Conservation (phyloP, 31 red algal genomes). For the Porphyra umbilicalis region DNA sequence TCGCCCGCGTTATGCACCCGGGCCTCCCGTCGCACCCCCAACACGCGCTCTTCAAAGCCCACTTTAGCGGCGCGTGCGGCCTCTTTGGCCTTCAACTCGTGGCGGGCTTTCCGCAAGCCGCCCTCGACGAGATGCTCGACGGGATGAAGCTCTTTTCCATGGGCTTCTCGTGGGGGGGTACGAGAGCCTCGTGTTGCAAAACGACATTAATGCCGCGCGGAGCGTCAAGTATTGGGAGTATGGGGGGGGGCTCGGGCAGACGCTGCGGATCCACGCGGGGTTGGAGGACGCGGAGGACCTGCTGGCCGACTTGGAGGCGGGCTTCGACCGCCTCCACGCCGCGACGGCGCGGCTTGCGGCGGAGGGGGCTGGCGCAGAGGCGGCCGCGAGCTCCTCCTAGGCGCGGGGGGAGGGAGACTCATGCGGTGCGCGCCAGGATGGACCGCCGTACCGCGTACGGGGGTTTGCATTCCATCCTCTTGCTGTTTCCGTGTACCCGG, state of each 20-base stretch:
- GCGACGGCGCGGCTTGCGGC: not conserved
- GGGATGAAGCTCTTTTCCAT: conserved; percentile 68
- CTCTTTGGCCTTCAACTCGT: conserved; percentile 81
- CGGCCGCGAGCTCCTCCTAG: no score
- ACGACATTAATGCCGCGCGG: conserved; percentile 65
- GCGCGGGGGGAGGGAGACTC: no score
- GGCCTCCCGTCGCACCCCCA: conserved; percentile 73
- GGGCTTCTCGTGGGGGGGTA: conserved; percentile 94
- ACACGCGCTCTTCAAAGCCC: conserved; percentile 69
- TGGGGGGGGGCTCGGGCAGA: conserved; percentile 69
- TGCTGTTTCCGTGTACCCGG: no score
- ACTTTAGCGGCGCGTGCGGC: conserved; percentile 78
- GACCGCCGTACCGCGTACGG: no score
- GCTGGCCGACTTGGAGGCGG: conserved; percentile 67
- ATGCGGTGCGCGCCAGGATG: no score
- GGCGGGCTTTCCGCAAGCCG: conserved; percentile 48
- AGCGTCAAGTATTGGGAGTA: conserved; percentile 65
- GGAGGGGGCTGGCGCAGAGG: not conserved
- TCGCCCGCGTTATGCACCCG: conserved; percentile 79
- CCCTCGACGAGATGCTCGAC: conserved; percentile 80
- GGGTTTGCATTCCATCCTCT: no score
- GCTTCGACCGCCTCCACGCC: conserved; percentile 51
- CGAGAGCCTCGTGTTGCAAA: conserved; percentile 79
- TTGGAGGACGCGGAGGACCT: conserved; percentile 78
- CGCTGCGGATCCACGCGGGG: conserved; percentile 75